Evolutionary conservation across 805 yeast genomes (phyloP).

Genomic region (Sungouiella blattae): DNA sequence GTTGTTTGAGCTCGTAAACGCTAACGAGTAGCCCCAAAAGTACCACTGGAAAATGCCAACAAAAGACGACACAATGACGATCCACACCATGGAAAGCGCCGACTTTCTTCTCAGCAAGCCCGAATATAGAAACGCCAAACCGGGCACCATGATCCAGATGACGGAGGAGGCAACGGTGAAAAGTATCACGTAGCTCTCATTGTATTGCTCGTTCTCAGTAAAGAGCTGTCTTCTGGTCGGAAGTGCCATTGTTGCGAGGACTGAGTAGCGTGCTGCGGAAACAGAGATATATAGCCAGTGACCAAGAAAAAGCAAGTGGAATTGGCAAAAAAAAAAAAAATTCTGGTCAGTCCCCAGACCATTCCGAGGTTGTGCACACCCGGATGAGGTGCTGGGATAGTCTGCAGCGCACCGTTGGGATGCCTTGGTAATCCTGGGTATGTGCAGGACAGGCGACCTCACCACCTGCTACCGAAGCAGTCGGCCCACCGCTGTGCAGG

Average conservation of each 20-base stretch:
- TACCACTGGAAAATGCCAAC: conserved; percentile 89
- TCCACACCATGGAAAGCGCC: conserved; percentile 85
- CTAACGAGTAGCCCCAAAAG: conserved; percentile 95
- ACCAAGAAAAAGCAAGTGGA: too few relatives aligned
- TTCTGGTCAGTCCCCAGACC: too few relatives aligned
- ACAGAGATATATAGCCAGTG: too few relatives aligned
- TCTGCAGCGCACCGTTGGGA: too few relatives aligned
- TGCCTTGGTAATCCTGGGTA: neutral
- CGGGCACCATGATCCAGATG: conserved; percentile 92
- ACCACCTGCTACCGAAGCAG: conserved; percentile 1
- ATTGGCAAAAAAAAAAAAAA: too few relatives aligned
- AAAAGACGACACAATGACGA: conserved; percentile 66
- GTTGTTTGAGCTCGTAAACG: conserved; percentile 79
- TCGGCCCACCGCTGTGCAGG: conserved; percentile 10
- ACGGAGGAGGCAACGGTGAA: conserved; percentile 61
- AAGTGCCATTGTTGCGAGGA: too few relatives aligned
- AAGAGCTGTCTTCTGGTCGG: conserved; percentile 32
- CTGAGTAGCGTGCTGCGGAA: too few relatives aligned
- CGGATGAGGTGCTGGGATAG: too few relatives aligned
- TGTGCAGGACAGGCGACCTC: conserved; percentile 1
- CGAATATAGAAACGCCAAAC: conserved; percentile 86
- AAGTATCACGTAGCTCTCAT: conserved; percentile 23
- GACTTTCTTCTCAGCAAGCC: conserved; percentile 88
- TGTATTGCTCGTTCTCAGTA: conserved; percentile 28
- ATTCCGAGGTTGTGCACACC: neutral